Conservation (phyloP, 805 yeast species). For the Yarrowia sp. region DNA sequence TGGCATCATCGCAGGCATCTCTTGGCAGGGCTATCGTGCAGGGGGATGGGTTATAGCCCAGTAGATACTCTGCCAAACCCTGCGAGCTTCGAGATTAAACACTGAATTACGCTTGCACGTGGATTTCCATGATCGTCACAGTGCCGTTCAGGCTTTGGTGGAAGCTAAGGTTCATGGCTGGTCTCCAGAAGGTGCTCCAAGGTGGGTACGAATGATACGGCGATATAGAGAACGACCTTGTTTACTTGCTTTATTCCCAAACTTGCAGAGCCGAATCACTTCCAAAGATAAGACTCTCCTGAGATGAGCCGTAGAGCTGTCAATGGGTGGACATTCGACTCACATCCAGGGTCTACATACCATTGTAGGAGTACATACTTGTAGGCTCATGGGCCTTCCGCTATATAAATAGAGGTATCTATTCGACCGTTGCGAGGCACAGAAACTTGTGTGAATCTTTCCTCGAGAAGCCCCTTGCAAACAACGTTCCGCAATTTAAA, state of each 20-base stretch:
- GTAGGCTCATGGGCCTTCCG: no score
- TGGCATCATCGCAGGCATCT: neutral
- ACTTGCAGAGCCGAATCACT: no score
- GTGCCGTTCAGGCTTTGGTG: constrained; percentile 8
- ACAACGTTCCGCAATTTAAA: neutral
- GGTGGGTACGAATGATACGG: neutral
- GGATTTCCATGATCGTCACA: neutral
- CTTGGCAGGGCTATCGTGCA: constrained; percentile 17
- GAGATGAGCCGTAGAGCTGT: no score
- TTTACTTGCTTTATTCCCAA: no score
- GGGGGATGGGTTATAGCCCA: neutral
- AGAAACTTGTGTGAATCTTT: no score
- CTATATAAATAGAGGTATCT: neutral
- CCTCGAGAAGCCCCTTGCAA: neutral
- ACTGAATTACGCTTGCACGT: constrained; percentile 1
- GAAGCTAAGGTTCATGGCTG: constrained; percentile 5
- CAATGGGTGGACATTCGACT: no score
- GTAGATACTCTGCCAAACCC: neutral
- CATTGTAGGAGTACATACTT: no score
- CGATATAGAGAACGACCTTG: no score
- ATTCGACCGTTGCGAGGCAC: neutral
- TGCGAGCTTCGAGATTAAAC: constrained; percentile 9
- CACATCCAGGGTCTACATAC: no score
- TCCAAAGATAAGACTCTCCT: no score
- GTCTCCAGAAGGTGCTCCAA: neutral